Evolutionary conservation across 192 early-diverging fungal genomes (phyloP).

Genomic region (Rhizoclosmatium globosum): DNA sequence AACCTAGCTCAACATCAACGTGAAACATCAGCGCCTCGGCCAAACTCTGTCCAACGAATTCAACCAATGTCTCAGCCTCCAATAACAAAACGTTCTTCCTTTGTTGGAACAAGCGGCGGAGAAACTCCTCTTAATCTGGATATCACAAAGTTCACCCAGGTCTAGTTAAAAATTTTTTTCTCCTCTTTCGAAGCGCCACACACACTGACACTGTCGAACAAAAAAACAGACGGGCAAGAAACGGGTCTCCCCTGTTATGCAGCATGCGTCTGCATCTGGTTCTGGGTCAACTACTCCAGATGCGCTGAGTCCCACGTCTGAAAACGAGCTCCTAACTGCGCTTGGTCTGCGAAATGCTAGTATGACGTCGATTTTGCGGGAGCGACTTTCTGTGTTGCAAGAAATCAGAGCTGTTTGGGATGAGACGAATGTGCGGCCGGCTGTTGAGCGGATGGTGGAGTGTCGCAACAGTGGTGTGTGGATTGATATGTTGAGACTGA

Average conservation of each 20-base stretch:
- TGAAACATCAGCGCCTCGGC: not conserved
- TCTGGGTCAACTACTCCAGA: not conserved
- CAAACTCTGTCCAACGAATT: not conserved
- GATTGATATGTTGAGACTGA: slow-evolving; percentile 53
- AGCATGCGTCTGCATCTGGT: not conserved
- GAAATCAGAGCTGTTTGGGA: slow-evolving; percentile 53
- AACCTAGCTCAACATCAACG: not conserved
- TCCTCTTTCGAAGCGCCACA: not conserved
- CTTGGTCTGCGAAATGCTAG: slow-evolving; percentile 56
- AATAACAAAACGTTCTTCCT: slow-evolving; percentile 27
- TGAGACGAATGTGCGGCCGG: slow-evolving; percentile 48
- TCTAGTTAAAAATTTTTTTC: slow-evolving; percentile 9
- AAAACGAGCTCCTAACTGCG: slow-evolving; percentile 48
- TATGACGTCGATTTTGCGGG: slow-evolving; percentile 48
- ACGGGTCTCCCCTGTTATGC: not conserved
- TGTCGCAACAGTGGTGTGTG: slow-evolving; percentile 48
- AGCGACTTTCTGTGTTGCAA: slow-evolving; percentile 44
- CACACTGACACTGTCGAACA: not conserved
- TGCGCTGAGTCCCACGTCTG: slow-evolving; percentile 8
- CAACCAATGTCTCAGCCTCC: not conserved
- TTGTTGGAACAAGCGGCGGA: slow-evolving; percentile 48
- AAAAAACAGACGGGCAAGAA: not conserved
- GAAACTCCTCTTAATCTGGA: slow-evolving; percentile 51
- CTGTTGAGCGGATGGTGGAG: slow-evolving; percentile 45
- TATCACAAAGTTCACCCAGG: slow-evolving; percentile 49